These are phyloP conservation scores for Wickerhamomyces ciferrii DNA, from an alignment of 805 yeast genomes.

Conservation along the genomic window DNA sequence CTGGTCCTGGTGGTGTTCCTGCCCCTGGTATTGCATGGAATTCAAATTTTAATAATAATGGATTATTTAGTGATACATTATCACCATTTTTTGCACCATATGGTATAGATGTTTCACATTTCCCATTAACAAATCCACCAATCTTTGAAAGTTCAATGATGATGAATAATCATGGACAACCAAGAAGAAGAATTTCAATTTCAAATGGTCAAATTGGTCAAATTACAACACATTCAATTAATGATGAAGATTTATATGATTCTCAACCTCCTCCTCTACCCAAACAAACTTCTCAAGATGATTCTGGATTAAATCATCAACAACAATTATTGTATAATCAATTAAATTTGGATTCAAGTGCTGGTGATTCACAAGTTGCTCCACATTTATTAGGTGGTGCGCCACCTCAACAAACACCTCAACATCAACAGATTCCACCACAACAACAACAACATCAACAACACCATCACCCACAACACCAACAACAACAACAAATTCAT, in stretches of 20 bases:
- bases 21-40: background rate
- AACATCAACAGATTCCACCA: conserved; percentile 1
- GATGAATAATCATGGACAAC: conserved; percentile 26
- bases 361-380: conserved; percentile 1
- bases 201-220: conserved; percentile 86
- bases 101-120: conserved; percentile 37
- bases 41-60: background rate
- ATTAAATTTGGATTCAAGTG: conserved; percentile 6
- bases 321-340: conserved; percentile 7
- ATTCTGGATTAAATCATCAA: conserved; percentile 1
- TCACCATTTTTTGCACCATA: conserved; percentile 38
- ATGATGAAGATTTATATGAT: conserved; percentile 31
- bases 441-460: conserved; percentile 1
- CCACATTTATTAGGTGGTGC: background rate
- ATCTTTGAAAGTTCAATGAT: conserved; percentile 38
- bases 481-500: background rate
- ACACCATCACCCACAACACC: background rate
- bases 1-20: background rate
- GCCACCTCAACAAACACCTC: conserved; percentile 2
- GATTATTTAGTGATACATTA: conserved; percentile 26
- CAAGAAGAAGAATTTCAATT: conserved; percentile 68
- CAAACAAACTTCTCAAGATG: background rate
- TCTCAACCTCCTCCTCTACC: conserved; percentile 23
- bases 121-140: conserved; percentile 41
- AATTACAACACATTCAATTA: conserved; percentile 36